A percentile compares a stretch with the other conserved stretches of the same genome.
These are phyloP conservation scores for Paramecium pentaurelia DNA, from an alignment of 73 alveolate species.

Conservation along the genomic window DNA sequence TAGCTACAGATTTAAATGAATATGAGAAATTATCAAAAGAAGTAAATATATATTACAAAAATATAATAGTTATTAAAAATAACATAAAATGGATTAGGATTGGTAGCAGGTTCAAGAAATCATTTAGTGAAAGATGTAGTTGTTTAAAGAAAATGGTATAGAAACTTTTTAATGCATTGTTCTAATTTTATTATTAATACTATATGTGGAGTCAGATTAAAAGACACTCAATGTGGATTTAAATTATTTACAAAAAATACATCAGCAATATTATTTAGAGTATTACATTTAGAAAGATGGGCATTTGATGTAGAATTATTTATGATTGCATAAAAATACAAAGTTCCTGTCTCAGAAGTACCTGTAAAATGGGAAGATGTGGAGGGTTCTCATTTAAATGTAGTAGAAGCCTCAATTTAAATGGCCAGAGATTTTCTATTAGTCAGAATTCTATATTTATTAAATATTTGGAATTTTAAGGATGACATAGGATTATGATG, in stretches of 20 bases:
- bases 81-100: constrained; percentile 63
- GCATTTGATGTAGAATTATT: constrained; percentile 93
- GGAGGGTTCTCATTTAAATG: constrained; percentile 85
- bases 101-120: constrained; percentile 89
- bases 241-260: constrained; percentile 86
- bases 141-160: constrained; percentile 71
- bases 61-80: constrained; percentile 49
- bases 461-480: constrained; percentile 55
- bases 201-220: constrained; percentile 66
- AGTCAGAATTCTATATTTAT: constrained; percentile 62
- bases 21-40: constrained; percentile 61
- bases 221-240: constrained; percentile 95
- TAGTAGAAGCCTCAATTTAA: constrained; percentile 77
- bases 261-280: constrained; percentile 74
- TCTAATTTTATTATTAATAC: constrained; percentile 65
- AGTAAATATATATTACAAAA: not conserved
- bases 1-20: constrained; percentile 84
- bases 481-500: constrained; percentile 55
- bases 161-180: constrained; percentile 67
- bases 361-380: constrained; percentile 92
- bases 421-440: constrained; percentile 89
- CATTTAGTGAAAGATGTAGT: constrained; percentile 69
- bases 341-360: constrained; percentile 80
- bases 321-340: constrained; percentile 69
- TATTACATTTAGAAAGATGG: constrained; percentile 91